Base-by-base conservation (phyloP, 352 stramenopile genomes). In the Phytophthora sp. region DNA sequence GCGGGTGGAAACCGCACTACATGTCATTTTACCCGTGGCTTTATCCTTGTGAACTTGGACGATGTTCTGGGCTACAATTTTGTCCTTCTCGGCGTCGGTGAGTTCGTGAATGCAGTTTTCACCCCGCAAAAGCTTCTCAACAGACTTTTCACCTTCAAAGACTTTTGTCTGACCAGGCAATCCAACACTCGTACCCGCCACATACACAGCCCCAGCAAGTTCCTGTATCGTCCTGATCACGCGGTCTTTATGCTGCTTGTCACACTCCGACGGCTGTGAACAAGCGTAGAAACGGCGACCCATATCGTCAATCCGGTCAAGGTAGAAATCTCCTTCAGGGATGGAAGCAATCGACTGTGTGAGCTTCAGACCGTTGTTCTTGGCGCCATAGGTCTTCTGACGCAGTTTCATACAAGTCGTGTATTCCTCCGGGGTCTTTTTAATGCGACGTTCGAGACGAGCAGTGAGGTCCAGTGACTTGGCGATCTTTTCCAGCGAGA, bases 1-100 rank as follows among this genome's bases (percentile, higher is more conserved):
- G 23, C 66, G 66, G 13, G 47, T 66, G 0, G 58, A 66, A n/a
- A 98, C 83, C 0, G 44, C 61, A 7, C 55, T 26, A 16, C 69
- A 71, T 7, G 84, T 63, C 30, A 90, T 63, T 12, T 60, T 67
- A n/a, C 78, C 85, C 3, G 74, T 76, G 27, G 73, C 73, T 8
- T 77, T 62, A 33, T 79, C 53, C 57, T 94, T 54, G 15, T 39
- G 13, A 29, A 54, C 29, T 26, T 75, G 85, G 13, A 98, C 91
- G 16, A 99, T 92, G 69, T 98, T 98, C 59, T 96, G 97, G 51
- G 95, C 83, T 18, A 99, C 45, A 87, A 99, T 94, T 2, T 79
- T 82, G 56, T 93, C 77, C 56, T 92, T 92, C 3, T 82, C 73
- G 78, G 1, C 18, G 9, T 23, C 27, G 13, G 46, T 27, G 15